Conservation (phyloP, 108 stramenopile species). For the Discostella pseudostelligera region DNA sequence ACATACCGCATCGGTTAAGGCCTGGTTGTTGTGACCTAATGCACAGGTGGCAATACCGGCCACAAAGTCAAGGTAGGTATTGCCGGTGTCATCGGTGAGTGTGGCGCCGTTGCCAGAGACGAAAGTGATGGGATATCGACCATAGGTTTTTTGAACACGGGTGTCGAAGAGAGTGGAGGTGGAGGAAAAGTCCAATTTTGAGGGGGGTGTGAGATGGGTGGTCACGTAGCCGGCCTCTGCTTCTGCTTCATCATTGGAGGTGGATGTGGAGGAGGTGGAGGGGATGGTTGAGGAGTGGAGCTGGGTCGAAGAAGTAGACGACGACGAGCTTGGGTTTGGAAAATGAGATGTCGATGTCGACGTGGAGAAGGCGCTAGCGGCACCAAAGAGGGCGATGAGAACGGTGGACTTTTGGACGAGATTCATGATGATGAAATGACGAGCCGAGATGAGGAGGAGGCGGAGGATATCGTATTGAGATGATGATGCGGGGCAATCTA, state of each 20-base stretch:
- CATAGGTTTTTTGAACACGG: conserved; percentile 84
- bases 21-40: conserved; percentile 89
- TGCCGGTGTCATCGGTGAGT: conserved; percentile 81
- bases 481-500: too few relatives aligned
- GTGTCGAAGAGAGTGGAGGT: conserved; percentile 50
- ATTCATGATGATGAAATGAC: conserved; percentile 4
- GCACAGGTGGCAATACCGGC: conserved; percentile 96
- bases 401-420: conserved; percentile 27
- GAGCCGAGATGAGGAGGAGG: too few relatives aligned
- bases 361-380: conserved; percentile 13
- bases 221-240: conserved; percentile 13
- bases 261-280: not conserved
- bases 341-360: not conserved
- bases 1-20: conserved; percentile 72
- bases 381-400: conserved; percentile 15
- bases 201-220: conserved; percentile 30
- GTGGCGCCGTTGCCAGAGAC: conserved; percentile 77
- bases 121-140: conserved; percentile 85
- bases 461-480: too few relatives aligned
- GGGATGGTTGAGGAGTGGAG: conserved; percentile 13
- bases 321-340: conserved; percentile 1
- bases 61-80: conserved; percentile 92
- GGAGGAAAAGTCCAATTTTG: conserved; percentile 24
- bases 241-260: not conserved
- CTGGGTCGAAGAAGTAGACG: conserved; percentile 1